A percentile compares a stretch with the other conserved stretches of the same genome.
Conservation (phyloP, 352 stramenopile genomes). For the Pythium monospermum region DNA sequence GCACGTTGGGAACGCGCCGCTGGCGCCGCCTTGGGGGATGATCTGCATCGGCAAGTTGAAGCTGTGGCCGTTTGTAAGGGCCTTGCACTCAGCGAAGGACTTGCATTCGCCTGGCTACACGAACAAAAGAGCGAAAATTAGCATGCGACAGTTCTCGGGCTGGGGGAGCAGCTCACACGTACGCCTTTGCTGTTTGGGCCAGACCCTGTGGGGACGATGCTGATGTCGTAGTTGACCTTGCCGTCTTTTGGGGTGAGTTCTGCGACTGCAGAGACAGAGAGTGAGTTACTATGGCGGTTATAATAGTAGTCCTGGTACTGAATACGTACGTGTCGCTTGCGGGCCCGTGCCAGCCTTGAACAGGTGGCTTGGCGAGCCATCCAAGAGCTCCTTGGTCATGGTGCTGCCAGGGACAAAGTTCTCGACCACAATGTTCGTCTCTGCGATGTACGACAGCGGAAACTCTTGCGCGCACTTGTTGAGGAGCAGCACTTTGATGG, state of each 20-base stretch:
- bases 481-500: conserved; percentile 14
- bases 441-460: conserved; percentile 18
- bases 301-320: too few relatives aligned
- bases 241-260: conserved; percentile 15
- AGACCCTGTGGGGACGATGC: conserved; percentile 23
- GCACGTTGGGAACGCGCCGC: conserved; percentile 30
- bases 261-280: conserved; percentile 18
- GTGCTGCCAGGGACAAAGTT: conserved; percentile 10
- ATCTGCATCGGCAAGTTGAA: conserved; percentile 73
- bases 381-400: conserved; percentile 15
- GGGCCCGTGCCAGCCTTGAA: conserved; percentile 21
- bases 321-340: conserved; percentile 23
- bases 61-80: conserved; percentile 38
- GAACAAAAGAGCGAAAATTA: background rate
- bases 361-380: conserved; percentile 7
- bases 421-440: conserved; percentile 11
- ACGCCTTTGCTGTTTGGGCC: conserved; percentile 13
- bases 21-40: conserved; percentile 12
- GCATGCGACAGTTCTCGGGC: background rate
- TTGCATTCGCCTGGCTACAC: conserved; percentile 37
- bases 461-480: conserved; percentile 22
- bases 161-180: too few relatives aligned
- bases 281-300: too few relatives aligned
- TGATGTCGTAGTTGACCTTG: conserved; percentile 23
- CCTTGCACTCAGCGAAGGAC: conserved; percentile 51